Base-by-base conservation (phyloP, 352 stramenopile genomes). In the Pythium utonaiense region DNA sequence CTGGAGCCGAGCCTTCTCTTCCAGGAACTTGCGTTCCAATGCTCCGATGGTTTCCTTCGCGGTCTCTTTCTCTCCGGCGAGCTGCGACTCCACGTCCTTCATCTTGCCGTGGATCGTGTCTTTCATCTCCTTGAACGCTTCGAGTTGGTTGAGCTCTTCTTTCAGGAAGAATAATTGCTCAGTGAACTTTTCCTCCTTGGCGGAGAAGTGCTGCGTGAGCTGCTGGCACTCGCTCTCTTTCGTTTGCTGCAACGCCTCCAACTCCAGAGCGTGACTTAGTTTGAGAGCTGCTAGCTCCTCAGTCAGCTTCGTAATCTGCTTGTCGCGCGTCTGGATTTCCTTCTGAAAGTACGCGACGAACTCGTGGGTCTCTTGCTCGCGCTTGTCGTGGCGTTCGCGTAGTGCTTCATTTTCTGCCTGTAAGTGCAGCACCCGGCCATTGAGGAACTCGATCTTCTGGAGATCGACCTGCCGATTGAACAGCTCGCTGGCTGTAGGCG, bases 281-380 rank as follows among this genome's bases (percentile, higher is more conserved):
- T 86, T 83, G 27, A 70, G 65, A 3, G 76, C 66, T 28, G 79
- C 75, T 4, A 96, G 67, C 57, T 98, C 80, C 59, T 97, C 91
- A 14, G 77, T 88, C 16, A 98, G 71, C 56, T 88, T 82, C 12
- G 75, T 77, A 50, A 88, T 71, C 53, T 87, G 76, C 59, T 82
- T 86, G 67, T 93, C 83, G 27, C 83, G 77, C 17, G 78, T 83
- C 53, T 97, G 87, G 51, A 98, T 89, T 66, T 98, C 85, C 52
- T 90, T 83, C 62, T 98, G 91, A 66, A 98, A 97, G 71, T 98
- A 98, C 7, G 87, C 80, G 22, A 98, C 91, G 42, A 98, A 97
- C 71, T 98, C 92, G 66, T 97, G 88, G 12, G 89, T 98, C 69
- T 98, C 90, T 64, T 95, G 91, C 62, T 97, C 89, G 22, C 78